These are phyloP conservation scores for Anisogramma anomala DNA, from an alignment of 2,329 filamentous ascomycete species.

Conservation along the genomic window DNA sequence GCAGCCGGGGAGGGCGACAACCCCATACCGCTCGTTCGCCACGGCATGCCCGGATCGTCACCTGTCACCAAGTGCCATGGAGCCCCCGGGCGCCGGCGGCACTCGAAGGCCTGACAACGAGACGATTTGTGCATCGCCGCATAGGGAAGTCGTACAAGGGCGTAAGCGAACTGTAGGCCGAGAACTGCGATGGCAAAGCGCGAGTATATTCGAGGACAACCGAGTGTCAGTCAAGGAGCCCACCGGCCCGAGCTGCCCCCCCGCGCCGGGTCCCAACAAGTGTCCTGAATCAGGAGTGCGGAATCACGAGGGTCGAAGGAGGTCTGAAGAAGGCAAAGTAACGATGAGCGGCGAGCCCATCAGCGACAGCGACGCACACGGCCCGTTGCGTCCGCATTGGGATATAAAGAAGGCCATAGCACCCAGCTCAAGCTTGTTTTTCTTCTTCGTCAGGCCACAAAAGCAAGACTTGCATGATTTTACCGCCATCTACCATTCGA, in stretches of 20 bases:
- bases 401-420: neutral
- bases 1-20: too few species aligned
- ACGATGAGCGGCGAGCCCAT: too few species aligned
- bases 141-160: neutral
- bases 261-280: too few species aligned
- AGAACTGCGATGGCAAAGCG: neutral
- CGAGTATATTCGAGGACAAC: neutral
- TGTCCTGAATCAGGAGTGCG: neutral
- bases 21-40: too few species aligned
- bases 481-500: too few species aligned
- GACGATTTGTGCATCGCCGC: neutral
- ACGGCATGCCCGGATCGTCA: neutral
- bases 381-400: too few species aligned
- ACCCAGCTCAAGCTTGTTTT: neutral
- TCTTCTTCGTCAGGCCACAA: neutral
- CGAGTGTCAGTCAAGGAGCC: neutral
- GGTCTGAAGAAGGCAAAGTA: too few species aligned
- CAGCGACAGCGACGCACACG: too few species aligned
- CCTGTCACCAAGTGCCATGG: too few species aligned
- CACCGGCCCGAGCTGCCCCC: neutral
- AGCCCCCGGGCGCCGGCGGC: too few species aligned
- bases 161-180: neutral
- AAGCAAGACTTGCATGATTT: too few species aligned
- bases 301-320: too few species aligned
- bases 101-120: neutral